These are phyloP conservation scores for Elsinoe australis DNA, from an alignment of 2,329 filamentous ascomycete genomes.

Conservation along the genomic window DNA sequence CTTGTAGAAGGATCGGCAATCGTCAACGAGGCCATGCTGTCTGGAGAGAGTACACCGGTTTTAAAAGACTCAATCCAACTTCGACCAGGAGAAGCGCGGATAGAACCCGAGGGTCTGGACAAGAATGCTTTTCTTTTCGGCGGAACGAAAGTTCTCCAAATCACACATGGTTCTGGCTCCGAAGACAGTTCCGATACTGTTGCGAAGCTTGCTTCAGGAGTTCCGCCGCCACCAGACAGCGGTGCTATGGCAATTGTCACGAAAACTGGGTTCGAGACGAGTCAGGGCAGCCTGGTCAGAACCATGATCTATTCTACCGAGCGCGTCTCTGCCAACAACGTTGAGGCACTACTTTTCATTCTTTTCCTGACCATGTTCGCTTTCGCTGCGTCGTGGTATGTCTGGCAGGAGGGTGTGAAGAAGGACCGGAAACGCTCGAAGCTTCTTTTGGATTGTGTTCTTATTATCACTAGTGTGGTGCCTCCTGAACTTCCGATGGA, in stretches of 20 bases:
- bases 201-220: constrained; percentile 63
- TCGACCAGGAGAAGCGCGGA: constrained; percentile 66
- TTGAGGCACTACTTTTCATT: constrained; percentile 93
- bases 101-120: constrained; percentile 87
- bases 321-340: constrained; percentile 96
- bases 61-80: constrained; percentile 94
- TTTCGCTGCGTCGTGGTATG: constrained; percentile 95
- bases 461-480: constrained; percentile 96
- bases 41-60: constrained; percentile 92
- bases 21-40: constrained; percentile 99
- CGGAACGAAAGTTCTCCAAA: constrained; percentile 92
- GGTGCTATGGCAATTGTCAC: constrained; percentile 89
- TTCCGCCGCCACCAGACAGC: constrained; percentile 80
- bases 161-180: constrained; percentile 76
- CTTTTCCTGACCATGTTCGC: constrained; percentile 94
- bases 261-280: constrained; percentile 98
- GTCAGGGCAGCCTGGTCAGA: constrained; percentile 90
- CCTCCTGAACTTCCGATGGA: constrained; percentile 99
- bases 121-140: constrained; percentile 97
- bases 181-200: constrained; percentile 54
- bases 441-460: constrained; percentile 89
- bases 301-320: constrained; percentile 99
- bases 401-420: constrained; percentile 92
- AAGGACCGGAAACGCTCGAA: constrained; percentile 96
- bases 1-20: constrained; percentile 91